Evolutionary conservation across 2,329 filamentous ascomycete genomes (phyloP).

Genomic region (Didymella arachidicola): DNA sequence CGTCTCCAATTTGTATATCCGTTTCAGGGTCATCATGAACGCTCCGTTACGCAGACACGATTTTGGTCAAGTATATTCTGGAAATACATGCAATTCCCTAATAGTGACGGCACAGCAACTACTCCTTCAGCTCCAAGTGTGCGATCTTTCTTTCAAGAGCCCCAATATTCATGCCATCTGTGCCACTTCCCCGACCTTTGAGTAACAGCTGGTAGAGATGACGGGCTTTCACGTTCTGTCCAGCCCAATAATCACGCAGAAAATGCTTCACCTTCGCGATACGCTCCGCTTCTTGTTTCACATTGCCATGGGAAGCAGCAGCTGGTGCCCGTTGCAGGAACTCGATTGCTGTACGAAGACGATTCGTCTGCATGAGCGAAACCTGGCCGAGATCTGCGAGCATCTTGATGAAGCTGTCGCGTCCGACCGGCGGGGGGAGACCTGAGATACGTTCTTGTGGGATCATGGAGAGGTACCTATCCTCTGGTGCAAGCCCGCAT

Average conservation of each 20-base stretch:
- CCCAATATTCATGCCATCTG: neutral
- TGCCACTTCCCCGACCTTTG: neutral
- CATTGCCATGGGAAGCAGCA: neutral
- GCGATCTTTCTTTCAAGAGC: neutral
- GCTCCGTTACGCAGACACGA: neutral
- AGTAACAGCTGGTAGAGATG: neutral
- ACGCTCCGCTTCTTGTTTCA: neutral
- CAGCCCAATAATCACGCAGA: neutral
- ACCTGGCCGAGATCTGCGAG: neutral
- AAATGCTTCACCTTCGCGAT: neutral
- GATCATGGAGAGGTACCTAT: neutral
- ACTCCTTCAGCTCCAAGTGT: neutral
- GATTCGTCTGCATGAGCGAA: neutral
- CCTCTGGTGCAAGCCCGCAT: neutral
- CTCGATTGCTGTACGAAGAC: neutral
- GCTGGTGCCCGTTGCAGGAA: neutral
- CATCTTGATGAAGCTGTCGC: neutral
- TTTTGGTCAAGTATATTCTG: neutral
- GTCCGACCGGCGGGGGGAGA: neutral
- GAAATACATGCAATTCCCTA: neutral
- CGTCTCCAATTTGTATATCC: neutral
- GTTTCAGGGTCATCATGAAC: neutral
- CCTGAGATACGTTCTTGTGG: neutral
- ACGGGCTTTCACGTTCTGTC: neutral
- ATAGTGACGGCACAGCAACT: neutral